Evolutionary conservation across 140 eudicot species (phyloP).

Genomic region (Erigeron philadelphicus): DNA sequence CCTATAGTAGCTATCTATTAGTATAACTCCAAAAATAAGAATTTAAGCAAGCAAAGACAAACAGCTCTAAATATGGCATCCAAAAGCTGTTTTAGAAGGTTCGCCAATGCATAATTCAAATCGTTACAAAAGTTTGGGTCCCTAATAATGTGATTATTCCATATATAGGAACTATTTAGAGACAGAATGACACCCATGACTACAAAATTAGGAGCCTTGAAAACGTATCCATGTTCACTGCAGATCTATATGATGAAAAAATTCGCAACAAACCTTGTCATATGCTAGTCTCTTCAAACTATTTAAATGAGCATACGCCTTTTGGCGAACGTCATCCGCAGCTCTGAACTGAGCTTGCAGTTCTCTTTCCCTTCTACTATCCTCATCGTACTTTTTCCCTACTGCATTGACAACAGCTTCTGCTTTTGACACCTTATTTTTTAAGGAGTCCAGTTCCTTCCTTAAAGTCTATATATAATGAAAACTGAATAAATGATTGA

Average conservation of each 20-base stretch:
- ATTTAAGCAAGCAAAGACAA: conserved; percentile 14
- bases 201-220: conserved; percentile 11
- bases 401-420: conserved; percentile 39
- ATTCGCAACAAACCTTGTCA: conserved; percentile 61
- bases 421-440: conserved; percentile 43
- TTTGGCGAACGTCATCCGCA: conserved; percentile 71
- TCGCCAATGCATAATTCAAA: conserved; percentile 13
- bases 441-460: conserved; percentile 66
- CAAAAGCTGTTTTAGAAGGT: conserved; percentile 15
- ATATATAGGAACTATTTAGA: conserved; percentile 8
- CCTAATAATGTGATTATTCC: conserved; percentile 17
- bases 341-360: conserved; percentile 50
- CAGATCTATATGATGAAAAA: conserved; percentile 7
- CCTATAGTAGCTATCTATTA: conserved; percentile 17
- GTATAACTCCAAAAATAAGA: conserved; percentile 8
- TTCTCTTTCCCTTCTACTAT: conserved; percentile 45
- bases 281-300: conserved; percentile 44
- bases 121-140: conserved; percentile 15
- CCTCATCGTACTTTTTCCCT: conserved; percentile 48
- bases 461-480: conserved; percentile 44
- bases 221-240: conserved; percentile 16
- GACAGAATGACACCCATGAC: conserved; percentile 9
- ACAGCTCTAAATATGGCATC: conserved; percentile 16
- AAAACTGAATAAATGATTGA: conserved; percentile 22
- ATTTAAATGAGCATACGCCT: conserved; percentile 42